Percentiles rank a stretch among this genome's conserved stretches.
Conservation (phyloP, 352 stramenopile species). For the Phytopythium boreale region DNA sequence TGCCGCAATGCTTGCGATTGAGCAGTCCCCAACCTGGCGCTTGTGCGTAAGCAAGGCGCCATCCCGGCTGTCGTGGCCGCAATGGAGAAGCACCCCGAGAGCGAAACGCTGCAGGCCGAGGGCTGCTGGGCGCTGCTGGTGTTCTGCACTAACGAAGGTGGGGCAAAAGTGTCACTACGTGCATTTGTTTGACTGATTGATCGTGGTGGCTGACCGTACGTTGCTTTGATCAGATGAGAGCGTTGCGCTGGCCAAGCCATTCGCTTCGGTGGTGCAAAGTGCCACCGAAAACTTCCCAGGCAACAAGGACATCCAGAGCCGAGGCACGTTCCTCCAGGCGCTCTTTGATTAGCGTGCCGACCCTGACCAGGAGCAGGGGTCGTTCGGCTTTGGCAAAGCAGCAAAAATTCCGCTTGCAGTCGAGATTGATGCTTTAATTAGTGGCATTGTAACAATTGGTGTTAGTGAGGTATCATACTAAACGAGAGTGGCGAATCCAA, state of each 20-base stretch:
- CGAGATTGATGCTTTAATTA: too few relatives aligned
- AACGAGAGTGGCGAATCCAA: too few relatives aligned
- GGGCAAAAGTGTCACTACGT: too few relatives aligned
- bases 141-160: conserved; percentile 79
- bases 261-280: conserved; percentile 38
- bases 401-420: background rate
- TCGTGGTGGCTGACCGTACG: background rate
- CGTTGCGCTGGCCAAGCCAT: conserved; percentile 42
- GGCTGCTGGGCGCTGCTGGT: conserved; percentile 74
- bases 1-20: background rate
- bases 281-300: conserved; percentile 36
- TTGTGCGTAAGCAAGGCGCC: conserved; percentile 57
- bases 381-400: background rate
- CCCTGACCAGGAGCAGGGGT: background rate
- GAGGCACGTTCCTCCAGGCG: conserved; percentile 55
- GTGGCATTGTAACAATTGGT: too few relatives aligned
- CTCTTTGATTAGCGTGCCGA: conserved; percentile 27
- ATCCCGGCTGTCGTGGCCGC: conserved; percentile 60
- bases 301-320: conserved; percentile 67
- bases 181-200: too few relatives aligned
- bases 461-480: too few relatives aligned
- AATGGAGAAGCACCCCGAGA: conserved; percentile 60
- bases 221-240: conserved; percentile 47
- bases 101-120: conserved; percentile 67
- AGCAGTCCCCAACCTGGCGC: conserved; percentile 53